Evolutionary conservation across 2,329 filamentous ascomycete genomes (phyloP), one percentile per base, ranked within the genome.

Genomic region (Pestalotiopsis sp.): DNA sequence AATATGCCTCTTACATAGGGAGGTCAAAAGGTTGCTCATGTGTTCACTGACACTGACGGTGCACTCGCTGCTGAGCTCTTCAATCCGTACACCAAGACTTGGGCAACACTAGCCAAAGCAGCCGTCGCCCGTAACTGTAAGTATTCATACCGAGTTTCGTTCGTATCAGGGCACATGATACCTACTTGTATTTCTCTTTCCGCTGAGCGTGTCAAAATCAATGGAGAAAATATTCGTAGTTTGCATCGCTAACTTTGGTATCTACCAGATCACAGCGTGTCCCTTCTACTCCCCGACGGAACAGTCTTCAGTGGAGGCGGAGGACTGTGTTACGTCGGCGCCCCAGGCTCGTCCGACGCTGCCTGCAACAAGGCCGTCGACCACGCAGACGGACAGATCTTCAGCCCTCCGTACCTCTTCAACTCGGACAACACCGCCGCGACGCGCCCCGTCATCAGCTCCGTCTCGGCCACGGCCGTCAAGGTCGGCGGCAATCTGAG

Each of bases 321-420:
- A 7, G 87, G 87, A 2, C 79, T 89, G 4, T 90, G 87, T 72
- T 79, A 75, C 20, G 70, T 76, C 38, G 66, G 66, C n/a, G 67
- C 65, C 76, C 73, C 65, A 81, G 81, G 45, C 14, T 52, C 57
- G 2, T 70, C 69, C 11, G 68, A 62, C 45, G 63, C 61, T 14
- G 65, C 63, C 55, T 81, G 76, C 70, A 78, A 79, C 69, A 83
- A 81, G 69, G 75, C 76, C 1, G 79, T 79, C 17, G 85, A 89
- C 67, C 88, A 90, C 70, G 81, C 80, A 52, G 85, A 90, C 69
- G 86, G 76, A 4, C 82, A 90, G 74, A 84, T 90, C 65, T 90
- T 84, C 74, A 81, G 80, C 4, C 88, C 88, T 0, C 83, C 85
- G 0, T 90, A 90, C 69, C 83, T 90, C 0, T 84, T 87, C 69